Evolutionary conservation across 805 yeast genomes (phyloP).

Genomic region (Candida fluviatilis): DNA sequence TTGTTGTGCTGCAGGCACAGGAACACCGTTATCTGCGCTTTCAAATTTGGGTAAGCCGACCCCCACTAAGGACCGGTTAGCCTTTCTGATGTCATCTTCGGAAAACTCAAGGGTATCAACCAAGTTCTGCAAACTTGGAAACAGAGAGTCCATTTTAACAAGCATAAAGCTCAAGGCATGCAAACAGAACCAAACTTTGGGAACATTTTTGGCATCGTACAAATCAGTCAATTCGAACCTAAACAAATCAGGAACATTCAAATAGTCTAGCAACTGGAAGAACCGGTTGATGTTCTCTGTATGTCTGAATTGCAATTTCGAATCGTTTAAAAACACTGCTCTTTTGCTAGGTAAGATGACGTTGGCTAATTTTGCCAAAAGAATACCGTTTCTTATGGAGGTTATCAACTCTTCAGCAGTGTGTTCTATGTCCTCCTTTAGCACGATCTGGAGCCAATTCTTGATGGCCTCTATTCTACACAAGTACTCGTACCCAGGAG

Average conservation of each 20-base stretch:
- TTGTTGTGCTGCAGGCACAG: background rate
- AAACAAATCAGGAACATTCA: constrained; percentile 82
- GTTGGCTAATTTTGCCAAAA: constrained; percentile 73
- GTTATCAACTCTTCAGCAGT: constrained; percentile 58
- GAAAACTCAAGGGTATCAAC: constrained; percentile 61
- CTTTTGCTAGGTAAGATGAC: constrained; percentile 63
- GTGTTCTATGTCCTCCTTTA: constrained; percentile 52
- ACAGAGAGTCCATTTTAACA: constrained; percentile 46
- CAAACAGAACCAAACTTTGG: constrained; percentile 88
- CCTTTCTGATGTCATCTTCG: constrained; percentile 62
- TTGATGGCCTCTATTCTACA: constrained; percentile 82
- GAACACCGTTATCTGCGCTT: constrained; percentile 31
- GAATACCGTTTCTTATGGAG: constrained; percentile 77
- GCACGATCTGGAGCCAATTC: constrained; percentile 67
- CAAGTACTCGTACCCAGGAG: constrained; percentile 63
- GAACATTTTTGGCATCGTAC: constrained; percentile 86
- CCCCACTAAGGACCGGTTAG: constrained; percentile 68
- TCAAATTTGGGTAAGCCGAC: constrained; percentile 72
- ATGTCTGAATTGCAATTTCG: constrained; percentile 72
- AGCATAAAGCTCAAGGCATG: constrained; percentile 83
- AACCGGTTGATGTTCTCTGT: constrained; percentile 90
- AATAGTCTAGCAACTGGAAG: constrained; percentile 61
- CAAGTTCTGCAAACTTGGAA: constrained; percentile 59
- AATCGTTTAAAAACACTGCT: constrained; percentile 52
- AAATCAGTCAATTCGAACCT: constrained; percentile 89